Evolutionary conservation across 1,139 yeast genomes (phyloP).

Genomic region (Zygosaccharomyces pseudobailii): DNA sequence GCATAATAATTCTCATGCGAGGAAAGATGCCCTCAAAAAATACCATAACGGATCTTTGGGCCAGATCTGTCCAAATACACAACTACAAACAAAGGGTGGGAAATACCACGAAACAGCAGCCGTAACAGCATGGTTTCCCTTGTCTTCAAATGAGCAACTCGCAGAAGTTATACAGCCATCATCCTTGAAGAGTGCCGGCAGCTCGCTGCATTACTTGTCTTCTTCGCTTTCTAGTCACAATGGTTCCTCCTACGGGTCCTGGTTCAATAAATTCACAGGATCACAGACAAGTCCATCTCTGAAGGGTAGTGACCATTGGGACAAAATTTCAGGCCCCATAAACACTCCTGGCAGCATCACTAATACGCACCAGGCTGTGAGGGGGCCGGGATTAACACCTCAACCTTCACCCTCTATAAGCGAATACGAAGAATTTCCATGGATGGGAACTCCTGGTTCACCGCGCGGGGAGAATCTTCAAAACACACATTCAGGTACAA

Average conservation of each 20-base stretch:
- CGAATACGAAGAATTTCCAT: constrained; percentile 34
- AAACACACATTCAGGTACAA: constrained; percentile 6
- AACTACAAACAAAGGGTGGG: constrained; percentile 32
- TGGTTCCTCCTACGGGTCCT: constrained; percentile 34
- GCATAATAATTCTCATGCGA: background rate
- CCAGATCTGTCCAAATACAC: constrained; percentile 9
- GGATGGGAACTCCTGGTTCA: constrained; percentile 29
- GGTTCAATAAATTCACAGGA: constrained; percentile 31
- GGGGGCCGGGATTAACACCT: constrained; percentile 20
- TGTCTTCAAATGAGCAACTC: constrained; percentile 28
- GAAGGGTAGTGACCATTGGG: constrained; percentile 24
- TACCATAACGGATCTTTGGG: constrained; percentile 5
- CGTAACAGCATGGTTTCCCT: constrained; percentile 23
- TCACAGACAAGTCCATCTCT: constrained; percentile 24
- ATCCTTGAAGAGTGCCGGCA: constrained; percentile 30
- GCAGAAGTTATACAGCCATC: constrained; percentile 35
- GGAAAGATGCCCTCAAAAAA: constrained; percentile 4
- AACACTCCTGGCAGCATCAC: constrained; percentile 25
- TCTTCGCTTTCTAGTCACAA: constrained; percentile 32
- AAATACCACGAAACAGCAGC: constrained; percentile 27
- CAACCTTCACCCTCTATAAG: constrained; percentile 32
- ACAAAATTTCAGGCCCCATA: constrained; percentile 12
- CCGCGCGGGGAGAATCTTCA: constrained; percentile 11
- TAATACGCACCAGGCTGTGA: constrained; percentile 24
- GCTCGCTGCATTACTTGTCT: constrained; percentile 29